These are phyloP conservation scores for Mentha longifolia DNA, from an alignment of 257 asterid species.

Conservation along the genomic window DNA sequence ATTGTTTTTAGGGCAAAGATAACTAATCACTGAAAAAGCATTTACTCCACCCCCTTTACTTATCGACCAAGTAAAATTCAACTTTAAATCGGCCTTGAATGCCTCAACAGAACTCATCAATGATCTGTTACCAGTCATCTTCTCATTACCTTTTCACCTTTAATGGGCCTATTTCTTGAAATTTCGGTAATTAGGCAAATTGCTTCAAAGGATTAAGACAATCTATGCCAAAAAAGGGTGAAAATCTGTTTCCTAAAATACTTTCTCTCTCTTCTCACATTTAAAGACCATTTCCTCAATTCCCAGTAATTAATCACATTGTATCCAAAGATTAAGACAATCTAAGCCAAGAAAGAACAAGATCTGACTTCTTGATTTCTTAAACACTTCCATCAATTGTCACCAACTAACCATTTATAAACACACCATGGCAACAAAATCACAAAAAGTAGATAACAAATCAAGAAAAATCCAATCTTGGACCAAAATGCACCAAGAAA, in stretches of 20 bases:
- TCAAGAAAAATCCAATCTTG: slow-evolving; percentile 4
- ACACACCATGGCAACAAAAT: slow-evolving; percentile 20
- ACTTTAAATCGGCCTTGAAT: slow-evolving; percentile 27
- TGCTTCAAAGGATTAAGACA: slow-evolving; percentile 16
- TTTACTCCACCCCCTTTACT: slow-evolving; percentile 27
- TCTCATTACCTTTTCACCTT: not conserved
- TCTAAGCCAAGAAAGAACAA: slow-evolving; percentile 24
- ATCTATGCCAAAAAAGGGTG: slow-evolving; percentile 22
- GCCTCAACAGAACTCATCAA: slow-evolving; percentile 29
- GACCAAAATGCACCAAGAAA: slow-evolving; percentile 18
- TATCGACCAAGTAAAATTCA: slow-evolving; percentile 29
- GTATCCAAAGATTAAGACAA: slow-evolving; percentile 20
- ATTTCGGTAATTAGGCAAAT: not conserved
- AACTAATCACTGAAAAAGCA: slow-evolving; percentile 28
- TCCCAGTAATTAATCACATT: not conserved
- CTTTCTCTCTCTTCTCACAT: not conserved
- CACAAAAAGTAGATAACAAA: slow-evolving; percentile 27
- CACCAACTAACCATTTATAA: slow-evolving; percentile 4
- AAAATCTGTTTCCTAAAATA: slow-evolving; percentile 4
- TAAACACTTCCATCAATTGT: slow-evolving; percentile 4
- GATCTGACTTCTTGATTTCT: slow-evolving; percentile 22
- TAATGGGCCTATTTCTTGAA: slow-evolving; percentile 13
- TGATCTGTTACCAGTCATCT: slow-evolving; percentile 4
- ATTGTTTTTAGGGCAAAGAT: slow-evolving; percentile 26
- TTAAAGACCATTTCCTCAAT: slow-evolving; percentile 16